Percentiles rank a stretch among this genome's conserved stretches.
These are phyloP conservation scores for Aspergillus awamori DNA, from an alignment of 2,329 filamentous ascomycete genomes.

Conservation along the genomic window DNA sequence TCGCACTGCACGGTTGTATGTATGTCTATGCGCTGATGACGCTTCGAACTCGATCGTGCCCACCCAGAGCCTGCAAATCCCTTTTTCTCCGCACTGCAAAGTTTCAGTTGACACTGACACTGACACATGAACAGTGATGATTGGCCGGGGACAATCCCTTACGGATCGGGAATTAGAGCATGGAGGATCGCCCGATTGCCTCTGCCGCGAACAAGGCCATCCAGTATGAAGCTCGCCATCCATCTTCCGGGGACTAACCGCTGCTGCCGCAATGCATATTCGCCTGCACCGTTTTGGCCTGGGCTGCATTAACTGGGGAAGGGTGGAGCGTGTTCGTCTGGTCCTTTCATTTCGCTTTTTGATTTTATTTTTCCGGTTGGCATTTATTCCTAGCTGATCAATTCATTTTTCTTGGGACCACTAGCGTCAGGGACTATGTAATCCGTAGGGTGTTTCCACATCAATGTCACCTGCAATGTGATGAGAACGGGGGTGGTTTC, in stretches of 20 bases:
- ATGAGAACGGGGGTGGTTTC: not conserved
- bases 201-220: conserved; percentile 3
- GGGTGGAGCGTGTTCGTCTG: not conserved
- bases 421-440: conserved; percentile 3
- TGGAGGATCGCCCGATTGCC: conserved; percentile 18
- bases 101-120: not conserved
- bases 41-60: not conserved
- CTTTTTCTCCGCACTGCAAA: conserved; percentile 12
- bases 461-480: not conserved
- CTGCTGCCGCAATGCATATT: conserved; percentile 21
- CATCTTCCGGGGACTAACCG: conserved; percentile 12
- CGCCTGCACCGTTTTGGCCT: not conserved
- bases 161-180: conserved; percentile 2
- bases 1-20: not conserved
- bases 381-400: not conserved
- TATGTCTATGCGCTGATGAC: not conserved
- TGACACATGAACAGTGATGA: not conserved
- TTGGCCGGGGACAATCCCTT: conserved; percentile 4
- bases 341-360: not conserved
- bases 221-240: not conserved
- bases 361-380: not conserved
- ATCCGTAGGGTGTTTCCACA: not conserved
- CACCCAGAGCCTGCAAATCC: conserved; percentile 2
- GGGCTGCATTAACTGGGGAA: conserved; percentile 6
- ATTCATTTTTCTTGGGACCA: not conserved